Base-by-base conservation (phyloP, 352 stramenopile genomes). In the Phytophthora pluvialis region DNA sequence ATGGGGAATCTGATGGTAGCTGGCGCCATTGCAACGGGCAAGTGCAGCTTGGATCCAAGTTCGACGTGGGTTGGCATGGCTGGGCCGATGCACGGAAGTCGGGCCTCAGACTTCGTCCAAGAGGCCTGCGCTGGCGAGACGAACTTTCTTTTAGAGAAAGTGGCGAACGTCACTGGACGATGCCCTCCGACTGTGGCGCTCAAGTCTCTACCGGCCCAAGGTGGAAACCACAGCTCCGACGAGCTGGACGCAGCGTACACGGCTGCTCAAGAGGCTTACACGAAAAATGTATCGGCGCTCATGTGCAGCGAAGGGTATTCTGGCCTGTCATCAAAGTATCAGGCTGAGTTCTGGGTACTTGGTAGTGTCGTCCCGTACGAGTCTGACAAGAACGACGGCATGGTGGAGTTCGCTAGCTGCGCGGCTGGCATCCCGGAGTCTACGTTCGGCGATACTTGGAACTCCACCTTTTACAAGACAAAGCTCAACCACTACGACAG, bases 401-500 rank as follows among this genome's bases (percentile, higher is more conserved):
- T 76, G 42, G 63, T 88, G n/a, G 77, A 83, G 44, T 84, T 70
- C 42, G 51, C 73, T 5, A 86, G 77, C 54, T 88, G 79, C 47
- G 39, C 50, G 5, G 73, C 31, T 8, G 76, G 67, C 0, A 59
- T 83, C 2, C 25, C 66, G 0, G 40, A 43, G 3, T 60, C 56
- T 11, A 72, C 72, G n/a, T 86, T 81, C 36, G 47, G 63, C 38
- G 61, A 69, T 28, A 61, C 36, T 10, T 88, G 80, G 65, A 46
- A 26, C 1, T 72, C 54, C 10, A 48, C 16, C 5, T 81, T 83
- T 62, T 89, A 89, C 54, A 51, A 74, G 52, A 78, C 75, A 7
- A 73, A 73, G 45, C 42, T 88, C n/a, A 89, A 88, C 52, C 78
- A 89, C 50, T 58, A 68, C 2, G 80, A 86, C 42, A 81, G 66